phyloP scores from a whole-genome alignment of 495 filamentous ascomycete species.

The Trichocladium uniseriatum region DNA sequence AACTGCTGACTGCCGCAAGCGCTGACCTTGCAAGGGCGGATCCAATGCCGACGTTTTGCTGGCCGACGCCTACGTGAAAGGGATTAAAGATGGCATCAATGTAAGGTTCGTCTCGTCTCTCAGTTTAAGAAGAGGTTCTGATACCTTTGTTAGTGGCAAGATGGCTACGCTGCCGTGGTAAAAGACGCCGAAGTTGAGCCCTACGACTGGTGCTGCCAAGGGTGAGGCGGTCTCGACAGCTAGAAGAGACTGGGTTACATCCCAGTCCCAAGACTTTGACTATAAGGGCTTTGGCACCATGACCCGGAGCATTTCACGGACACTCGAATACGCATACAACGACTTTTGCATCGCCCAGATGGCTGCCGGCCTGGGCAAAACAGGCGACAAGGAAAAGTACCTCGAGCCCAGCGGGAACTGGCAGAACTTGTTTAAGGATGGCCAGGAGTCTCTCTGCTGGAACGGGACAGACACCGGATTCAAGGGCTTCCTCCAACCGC shows the following conservation, averaged over 20 bases:
- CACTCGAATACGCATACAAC: slow-evolving; percentile 69
- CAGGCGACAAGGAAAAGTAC: slow-evolving; percentile 52
- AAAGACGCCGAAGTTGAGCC: slow-evolving; percentile 71
- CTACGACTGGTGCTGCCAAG: slow-evolving; percentile 59
- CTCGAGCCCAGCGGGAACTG: slow-evolving; percentile 53
- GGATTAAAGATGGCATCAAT: slow-evolving; percentile 51
- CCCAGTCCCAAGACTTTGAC: slow-evolving; percentile 59
- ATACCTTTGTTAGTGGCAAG: slow-evolving; percentile 41
- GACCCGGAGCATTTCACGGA: slow-evolving; percentile 62
- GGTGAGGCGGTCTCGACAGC: slow-evolving; percentile 56
- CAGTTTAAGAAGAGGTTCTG: background rate
- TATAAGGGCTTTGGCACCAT: slow-evolving; percentile 57
- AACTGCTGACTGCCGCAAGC: background rate
- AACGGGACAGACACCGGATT: slow-evolving; percentile 53
- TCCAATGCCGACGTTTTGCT: slow-evolving; percentile 73
- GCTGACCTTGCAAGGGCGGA: slow-evolving; percentile 41
- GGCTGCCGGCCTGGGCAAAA: slow-evolving; percentile 45
- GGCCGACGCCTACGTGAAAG: slow-evolving; percentile 62
- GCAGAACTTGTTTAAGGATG: slow-evolving; percentile 56
- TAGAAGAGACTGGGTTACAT: slow-evolving; percentile 65
- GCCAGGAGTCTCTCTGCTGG: slow-evolving; percentile 50
- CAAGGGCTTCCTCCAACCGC: slow-evolving; percentile 60
- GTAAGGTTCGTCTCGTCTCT: slow-evolving; percentile 16
- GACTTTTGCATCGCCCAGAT: slow-evolving; percentile 66
- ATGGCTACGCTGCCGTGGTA: slow-evolving; percentile 63